Conservation (phyloP, 805 yeast genomes). For the Scheffersomyces coipomensis region DNA sequence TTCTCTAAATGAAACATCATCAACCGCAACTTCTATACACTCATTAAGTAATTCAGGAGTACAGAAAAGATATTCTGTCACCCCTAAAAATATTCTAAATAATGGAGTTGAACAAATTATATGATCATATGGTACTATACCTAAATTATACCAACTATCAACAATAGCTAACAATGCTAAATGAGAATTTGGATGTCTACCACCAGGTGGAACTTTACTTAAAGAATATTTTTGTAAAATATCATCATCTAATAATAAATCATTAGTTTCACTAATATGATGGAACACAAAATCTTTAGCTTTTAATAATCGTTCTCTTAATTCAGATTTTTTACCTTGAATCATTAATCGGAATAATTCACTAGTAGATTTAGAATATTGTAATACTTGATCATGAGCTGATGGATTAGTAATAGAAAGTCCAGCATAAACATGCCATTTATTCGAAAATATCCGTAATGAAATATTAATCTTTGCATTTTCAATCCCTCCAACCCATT, state of each 20-base stretch:
- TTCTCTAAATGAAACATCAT: constrained; percentile 66
- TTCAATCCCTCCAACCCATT: constrained; percentile 92
- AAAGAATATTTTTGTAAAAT: constrained; percentile 78
- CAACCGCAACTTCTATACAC: constrained; percentile 69
- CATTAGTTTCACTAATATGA: constrained; percentile 53
- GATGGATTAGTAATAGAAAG: constrained; percentile 93
- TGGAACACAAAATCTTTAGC: constrained; percentile 82
- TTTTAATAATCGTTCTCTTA: constrained; percentile 53
- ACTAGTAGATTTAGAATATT: constrained; percentile 81
- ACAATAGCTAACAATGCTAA: constrained; percentile 85
- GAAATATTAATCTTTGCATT: constrained; percentile 95
- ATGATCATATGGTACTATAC: constrained; percentile 92
- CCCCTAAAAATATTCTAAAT: constrained; percentile 90
- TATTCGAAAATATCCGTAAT: constrained; percentile 83
- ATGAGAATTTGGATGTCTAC: constrained; percentile 81
- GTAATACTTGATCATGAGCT: constrained; percentile 88
- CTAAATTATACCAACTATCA: constrained; percentile 86
- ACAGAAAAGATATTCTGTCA: constrained; percentile 86
- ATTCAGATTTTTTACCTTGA: constrained; percentile 58
- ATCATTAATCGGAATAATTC: constrained; percentile 83
- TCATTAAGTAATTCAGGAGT: constrained; percentile 80
- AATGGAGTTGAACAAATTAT: constrained; percentile 93
- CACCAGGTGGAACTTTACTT: constrained; percentile 65
- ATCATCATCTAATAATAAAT: constrained; percentile 72
- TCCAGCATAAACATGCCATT: constrained; percentile 99